Conservation (phyloP, 1,139 yeast genomes). For the Diutina siamensis region DNA sequence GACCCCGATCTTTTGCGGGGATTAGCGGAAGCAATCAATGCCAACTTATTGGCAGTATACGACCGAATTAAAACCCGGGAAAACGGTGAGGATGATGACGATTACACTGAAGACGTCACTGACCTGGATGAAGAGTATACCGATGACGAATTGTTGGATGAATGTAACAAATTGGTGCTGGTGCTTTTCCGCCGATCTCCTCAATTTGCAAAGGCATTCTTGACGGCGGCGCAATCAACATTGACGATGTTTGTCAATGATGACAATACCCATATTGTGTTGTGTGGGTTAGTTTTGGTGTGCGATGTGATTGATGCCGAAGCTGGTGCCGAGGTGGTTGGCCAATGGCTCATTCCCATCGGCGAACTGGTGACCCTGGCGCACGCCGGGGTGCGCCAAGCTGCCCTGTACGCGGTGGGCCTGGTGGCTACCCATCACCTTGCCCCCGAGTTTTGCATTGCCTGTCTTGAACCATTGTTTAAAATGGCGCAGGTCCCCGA, state of each 20-base stretch:
- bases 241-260: constrained; percentile 43
- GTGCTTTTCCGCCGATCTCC: constrained; percentile 58
- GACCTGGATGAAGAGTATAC: constrained; percentile 81
- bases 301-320: constrained; percentile 66
- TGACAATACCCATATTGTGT: constrained; percentile 52
- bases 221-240: constrained; percentile 40
- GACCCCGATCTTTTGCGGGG: constrained; percentile 37
- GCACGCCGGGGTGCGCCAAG: constrained; percentile 75
- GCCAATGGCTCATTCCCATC: constrained; percentile 49
- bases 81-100: constrained; percentile 48
- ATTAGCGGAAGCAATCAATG: constrained; percentile 48
- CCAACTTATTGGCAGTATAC: constrained; percentile 56
- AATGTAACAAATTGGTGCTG: constrained; percentile 69
- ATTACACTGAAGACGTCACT: constrained; percentile 59
- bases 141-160: constrained; percentile 82
- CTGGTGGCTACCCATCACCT: constrained; percentile 78
- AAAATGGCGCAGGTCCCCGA: constrained; percentile 74
- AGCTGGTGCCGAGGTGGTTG: constrained; percentile 49
- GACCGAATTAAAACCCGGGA: constrained; percentile 65
- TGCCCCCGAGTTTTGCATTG: constrained; percentile 46
- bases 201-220: constrained; percentile 56
- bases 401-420: constrained; percentile 78
- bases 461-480: constrained; percentile 63
- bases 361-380: constrained; percentile 55
- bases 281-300: constrained; percentile 72